Evolutionary conservation across 495 filamentous ascomycete species (phyloP), one percentile per base, ranked within the genome.

Genomic region (Geopyxis carbonaria): DNA sequence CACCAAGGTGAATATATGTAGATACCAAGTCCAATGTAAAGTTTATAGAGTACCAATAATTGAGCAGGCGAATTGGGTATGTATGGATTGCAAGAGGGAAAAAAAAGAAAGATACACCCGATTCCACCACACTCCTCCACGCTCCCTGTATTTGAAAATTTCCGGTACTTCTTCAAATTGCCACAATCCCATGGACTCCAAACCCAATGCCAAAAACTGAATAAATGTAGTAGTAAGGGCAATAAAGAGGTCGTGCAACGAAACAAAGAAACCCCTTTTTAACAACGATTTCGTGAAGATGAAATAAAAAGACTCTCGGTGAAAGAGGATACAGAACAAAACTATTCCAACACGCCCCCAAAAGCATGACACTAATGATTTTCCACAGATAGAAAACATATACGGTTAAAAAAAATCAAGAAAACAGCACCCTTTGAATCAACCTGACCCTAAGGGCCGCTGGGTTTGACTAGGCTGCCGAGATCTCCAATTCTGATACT

Each of bases 301-400:
- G 23, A 15, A 43, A 34, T 16, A 38, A 38, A 16, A 40, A 40
- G 5, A 33, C 31, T 14, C 5, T 16, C 31, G n/a, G 31, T 14
- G 13, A 18, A 14, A 30, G 23, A 40, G 27, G 22, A 40, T 22
- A 28, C 24, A 38, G 39, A 33, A 39, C 40, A 22, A 34, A 21
- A 34, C 23, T 22, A 33, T 21, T 42, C 19, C 23, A 42, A 42
- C 16, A 43, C 4, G 37, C 32, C 20, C 39, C 39, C 27, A 11
- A 33, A 29, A 4, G 36, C 23, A 13, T 39, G 21, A 29, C 4
- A 10, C 9, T 27, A 7, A 29, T n/a, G 21, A 20, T 29, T 22
- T 29, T 9, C 14, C 20, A 23, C 30, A 22, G 9, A 42, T 32
- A 34, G 32, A 42, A 42, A 22, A 33, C 30, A 34, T 22, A 42